Evolutionary conservation across 1,284 basidiomycete genomes (phyloP).

Genomic region (Apiotrichum akiyoshidainum): DNA sequence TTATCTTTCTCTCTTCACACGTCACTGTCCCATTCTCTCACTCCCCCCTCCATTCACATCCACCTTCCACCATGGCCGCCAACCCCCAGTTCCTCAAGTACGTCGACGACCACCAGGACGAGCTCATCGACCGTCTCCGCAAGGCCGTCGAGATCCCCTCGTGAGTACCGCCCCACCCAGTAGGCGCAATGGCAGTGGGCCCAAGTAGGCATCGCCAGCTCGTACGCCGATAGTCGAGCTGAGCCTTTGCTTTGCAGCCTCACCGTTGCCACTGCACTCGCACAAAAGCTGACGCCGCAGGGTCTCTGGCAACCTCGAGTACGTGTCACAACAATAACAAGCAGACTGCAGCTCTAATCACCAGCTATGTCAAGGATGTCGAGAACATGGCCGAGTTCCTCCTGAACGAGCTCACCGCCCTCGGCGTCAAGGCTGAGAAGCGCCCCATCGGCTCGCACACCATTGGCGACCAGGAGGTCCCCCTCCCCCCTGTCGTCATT

Average conservation of each 20-base stretch:
- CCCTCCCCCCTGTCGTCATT: conserved; percentile 83
- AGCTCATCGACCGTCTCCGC: conserved; percentile 72
- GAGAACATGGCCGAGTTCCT: conserved; percentile 80
- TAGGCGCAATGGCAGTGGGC: background rate
- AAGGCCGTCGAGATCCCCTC: conserved; percentile 87
- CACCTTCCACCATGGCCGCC: conserved; percentile 43
- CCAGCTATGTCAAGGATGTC: conserved; percentile 67
- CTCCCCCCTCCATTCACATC: background rate
- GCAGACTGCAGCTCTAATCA: conserved; percentile 33
- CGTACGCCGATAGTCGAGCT: too few relatives aligned
- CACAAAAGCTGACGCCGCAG: conserved; percentile 22
- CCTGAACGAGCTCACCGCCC: conserved; percentile 63
- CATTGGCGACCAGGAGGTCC: conserved; percentile 69
- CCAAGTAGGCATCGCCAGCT: too few relatives aligned
- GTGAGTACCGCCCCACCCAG: conserved; percentile 51
- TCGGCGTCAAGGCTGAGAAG: conserved; percentile 71
- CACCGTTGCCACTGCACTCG: too few relatives aligned
- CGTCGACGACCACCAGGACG: conserved; percentile 67
- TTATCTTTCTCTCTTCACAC: background rate
- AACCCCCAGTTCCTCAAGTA: conserved; percentile 59
- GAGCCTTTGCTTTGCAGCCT: too few relatives aligned
- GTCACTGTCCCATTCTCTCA: background rate
- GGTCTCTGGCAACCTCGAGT: conserved; percentile 52
- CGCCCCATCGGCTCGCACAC: conserved; percentile 75
- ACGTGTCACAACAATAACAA: conserved; percentile 10